Evolutionary conservation across 106 monocot genomes (phyloP).

Genomic region (Dioscorea dumetorum): DNA sequence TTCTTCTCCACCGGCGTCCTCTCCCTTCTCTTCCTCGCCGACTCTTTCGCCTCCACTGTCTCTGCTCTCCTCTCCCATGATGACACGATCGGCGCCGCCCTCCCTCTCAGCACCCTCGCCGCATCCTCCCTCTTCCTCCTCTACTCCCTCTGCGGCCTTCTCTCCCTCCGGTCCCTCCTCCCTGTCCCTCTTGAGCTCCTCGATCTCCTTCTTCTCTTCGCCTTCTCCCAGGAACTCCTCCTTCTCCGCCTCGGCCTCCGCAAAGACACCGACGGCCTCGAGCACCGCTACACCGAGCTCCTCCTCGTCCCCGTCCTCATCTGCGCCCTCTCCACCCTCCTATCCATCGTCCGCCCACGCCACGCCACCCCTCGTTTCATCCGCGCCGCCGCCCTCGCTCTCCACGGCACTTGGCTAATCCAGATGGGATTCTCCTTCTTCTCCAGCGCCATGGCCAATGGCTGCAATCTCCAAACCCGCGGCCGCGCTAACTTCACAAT

Average conservation of each 20-base stretch:
- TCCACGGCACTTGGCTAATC: slow-evolving; percentile 88
- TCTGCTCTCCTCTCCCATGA: slow-evolving; percentile 18
- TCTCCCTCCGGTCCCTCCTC: slow-evolving; percentile 5
- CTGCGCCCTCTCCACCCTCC: slow-evolving; percentile 35
- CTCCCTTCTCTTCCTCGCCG: slow-evolving; percentile 25
- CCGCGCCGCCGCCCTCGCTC: slow-evolving; percentile 49
- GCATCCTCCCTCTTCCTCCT: slow-evolving; percentile 17
- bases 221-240: slow-evolving; percentile 47
- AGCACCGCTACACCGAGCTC: slow-evolving; percentile 75
- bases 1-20: slow-evolving; percentile 15
- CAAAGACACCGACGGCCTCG: slow-evolving; percentile 40
- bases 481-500: slow-evolving; percentile 51
- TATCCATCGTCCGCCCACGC: slow-evolving; percentile 31
- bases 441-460: slow-evolving; percentile 60
- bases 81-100: slow-evolving; percentile 4
- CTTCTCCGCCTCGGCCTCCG: slow-evolving; percentile 41
- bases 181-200: slow-evolving; percentile 42
- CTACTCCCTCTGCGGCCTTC: slow-evolving; percentile 16
- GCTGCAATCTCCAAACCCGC: slow-evolving; percentile 40
- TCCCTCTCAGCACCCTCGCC: slow-evolving; percentile 20
- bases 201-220: slow-evolving; percentile 56
- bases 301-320: slow-evolving; percentile 53
- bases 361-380: slow-evolving; percentile 41
- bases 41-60: slow-evolving; percentile 16
- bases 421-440: slow-evolving; percentile 97